Evolutionary conservation across 495 filamentous ascomycete genomes (phyloP).

Genomic region (Penicillium nucicola): DNA sequence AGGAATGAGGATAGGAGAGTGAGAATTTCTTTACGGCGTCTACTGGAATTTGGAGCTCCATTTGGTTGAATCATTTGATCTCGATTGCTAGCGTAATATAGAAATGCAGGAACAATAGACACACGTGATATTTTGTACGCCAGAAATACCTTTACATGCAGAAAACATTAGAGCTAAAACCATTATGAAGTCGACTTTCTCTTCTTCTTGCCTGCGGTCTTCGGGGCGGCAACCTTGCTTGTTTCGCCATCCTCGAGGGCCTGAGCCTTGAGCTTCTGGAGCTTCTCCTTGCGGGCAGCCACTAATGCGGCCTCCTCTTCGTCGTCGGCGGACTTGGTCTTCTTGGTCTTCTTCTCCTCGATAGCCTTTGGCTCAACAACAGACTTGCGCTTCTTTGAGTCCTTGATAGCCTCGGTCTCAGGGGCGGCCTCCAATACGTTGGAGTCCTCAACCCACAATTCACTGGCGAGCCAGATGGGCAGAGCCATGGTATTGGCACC

Average conservation of each 20-base stretch:
- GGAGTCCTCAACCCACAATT: slow-evolving; percentile 80
- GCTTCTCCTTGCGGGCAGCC: slow-evolving; percentile 58
- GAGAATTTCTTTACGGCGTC: not conserved
- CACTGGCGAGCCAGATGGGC: slow-evolving; percentile 86
- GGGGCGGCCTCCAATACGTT: slow-evolving; percentile 67
- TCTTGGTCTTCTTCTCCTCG: slow-evolving; percentile 55
- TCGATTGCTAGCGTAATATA: not conserved
- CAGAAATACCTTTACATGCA: slow-evolving; percentile 35
- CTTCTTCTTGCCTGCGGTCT: slow-evolving; percentile 40
- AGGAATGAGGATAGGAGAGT: not conserved
- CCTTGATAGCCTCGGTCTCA: slow-evolving; percentile 47
- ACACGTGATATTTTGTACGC: slow-evolving; percentile 40
- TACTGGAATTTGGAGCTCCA: not conserved
- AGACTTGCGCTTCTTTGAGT: slow-evolving; percentile 65
- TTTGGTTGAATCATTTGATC: not conserved
- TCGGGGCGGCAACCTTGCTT: slow-evolving; percentile 20
- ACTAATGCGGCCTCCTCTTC: slow-evolving; percentile 48
- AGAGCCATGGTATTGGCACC: slow-evolving; percentile 78
- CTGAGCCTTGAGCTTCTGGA: slow-evolving; percentile 51
- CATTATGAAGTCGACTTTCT: slow-evolving; percentile 43
- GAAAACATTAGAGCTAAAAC: slow-evolving; percentile 28
- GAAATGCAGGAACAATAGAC: slow-evolving; percentile 16
- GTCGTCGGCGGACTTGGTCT: slow-evolving; percentile 41
- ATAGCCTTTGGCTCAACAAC: slow-evolving; percentile 54
- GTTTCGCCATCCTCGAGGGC: slow-evolving; percentile 40